A percentile compares a stretch with the other conserved stretches of the same genome.
Evolutionary conservation across 2,329 filamentous ascomycete species (phyloP).

Genomic region (Diatrype stigma): DNA sequence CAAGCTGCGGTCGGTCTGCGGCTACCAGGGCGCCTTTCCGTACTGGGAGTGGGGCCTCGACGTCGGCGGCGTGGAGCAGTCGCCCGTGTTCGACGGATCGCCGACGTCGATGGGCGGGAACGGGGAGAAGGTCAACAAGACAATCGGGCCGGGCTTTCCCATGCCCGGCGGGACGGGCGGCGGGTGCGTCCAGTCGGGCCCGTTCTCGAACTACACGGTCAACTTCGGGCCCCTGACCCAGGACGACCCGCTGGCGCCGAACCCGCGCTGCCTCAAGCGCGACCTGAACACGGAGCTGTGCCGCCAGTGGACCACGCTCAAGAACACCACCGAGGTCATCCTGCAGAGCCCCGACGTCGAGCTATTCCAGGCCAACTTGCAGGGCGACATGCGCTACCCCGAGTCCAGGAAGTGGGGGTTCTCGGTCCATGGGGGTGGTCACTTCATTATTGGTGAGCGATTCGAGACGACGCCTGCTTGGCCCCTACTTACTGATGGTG

Average conservation of each 20-base stretch:
- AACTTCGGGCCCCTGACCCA: conserved; percentile 34
- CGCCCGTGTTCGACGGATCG: conserved; percentile 42
- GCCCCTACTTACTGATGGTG: too few species aligned
- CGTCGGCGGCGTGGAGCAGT: conserved; percentile 30
- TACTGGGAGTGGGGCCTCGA: conserved; percentile 35
- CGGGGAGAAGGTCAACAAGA: conserved; percentile 30
- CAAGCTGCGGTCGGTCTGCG: conserved; percentile 30
- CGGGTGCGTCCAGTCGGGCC: conserved; percentile 46
- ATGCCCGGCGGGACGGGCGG: conserved; percentile 46
- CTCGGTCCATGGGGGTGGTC: conserved; percentile 31
- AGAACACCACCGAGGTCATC: conserved; percentile 34
- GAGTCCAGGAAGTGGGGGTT: conserved; percentile 21
- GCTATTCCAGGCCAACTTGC: conserved; percentile 37
- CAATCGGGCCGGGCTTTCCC: conserved; percentile 18
- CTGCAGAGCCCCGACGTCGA: conserved; percentile 29
- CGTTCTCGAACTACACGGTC: conserved; percentile 37
- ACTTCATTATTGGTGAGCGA: conserved; percentile 28
- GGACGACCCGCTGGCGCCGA: conserved; percentile 28
- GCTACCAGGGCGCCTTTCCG: conserved; percentile 28
- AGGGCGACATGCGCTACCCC: conserved; percentile 31
- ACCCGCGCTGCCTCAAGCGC: conserved; percentile 39
- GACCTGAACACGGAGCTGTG: conserved; percentile 34
- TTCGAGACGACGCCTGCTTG: too few species aligned
- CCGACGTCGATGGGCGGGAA: conserved; percentile 40
- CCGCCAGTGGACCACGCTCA: conserved; percentile 22